Evolutionary conservation across 495 filamentous ascomycete genomes (phyloP), one percentile per base, ranked within the genome.

Genomic region (Daldinia vernicosa): DNA sequence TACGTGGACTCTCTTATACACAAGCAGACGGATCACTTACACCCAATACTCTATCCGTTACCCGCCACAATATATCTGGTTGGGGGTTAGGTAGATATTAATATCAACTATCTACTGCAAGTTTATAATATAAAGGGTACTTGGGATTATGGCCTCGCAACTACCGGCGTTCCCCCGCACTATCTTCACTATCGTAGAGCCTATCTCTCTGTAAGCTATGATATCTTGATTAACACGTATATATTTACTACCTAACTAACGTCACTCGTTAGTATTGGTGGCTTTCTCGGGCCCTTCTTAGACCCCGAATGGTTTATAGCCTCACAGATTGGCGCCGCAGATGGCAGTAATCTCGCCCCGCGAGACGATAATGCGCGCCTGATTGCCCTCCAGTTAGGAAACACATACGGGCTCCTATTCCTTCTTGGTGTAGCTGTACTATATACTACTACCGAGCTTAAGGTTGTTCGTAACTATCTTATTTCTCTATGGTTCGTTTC

Each of bases 391-490:
- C 84, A 92, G 75, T 81, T 93, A 0, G 89, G 87, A 47, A 93
- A 93, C 70, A 74, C 87, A 12, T 94, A 92, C 74, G 82, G 84
- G 3, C 82, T 93, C 4, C 80, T 91, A n/a, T 87, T 85, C 63
- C 72, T 92, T 28, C 75, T 92, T 4, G 89, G 85, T 5, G 74
- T 91, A 7, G 80, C 80, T 9, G 81, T 93, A 9, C 78, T 91
- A 4, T 86, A 90, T 70, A 81, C 85, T 5, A 91, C 88, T 1
- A 86, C 81, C 8, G 90, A 93, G 75, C 76, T 86, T 30, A 87
- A 79, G 54, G 90, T 93, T 0, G 84, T 92, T 14, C 83, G 86
- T 45, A 91, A 88, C 71, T 93, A 92, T 75, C 76, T 93, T 26
- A 71, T 90, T 19, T 89, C 87, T 7, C 79, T 92, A 40, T 85